Base-by-base conservation (phyloP, 768 basidiomycete genomes). In the Lactifluus piperatus region DNA sequence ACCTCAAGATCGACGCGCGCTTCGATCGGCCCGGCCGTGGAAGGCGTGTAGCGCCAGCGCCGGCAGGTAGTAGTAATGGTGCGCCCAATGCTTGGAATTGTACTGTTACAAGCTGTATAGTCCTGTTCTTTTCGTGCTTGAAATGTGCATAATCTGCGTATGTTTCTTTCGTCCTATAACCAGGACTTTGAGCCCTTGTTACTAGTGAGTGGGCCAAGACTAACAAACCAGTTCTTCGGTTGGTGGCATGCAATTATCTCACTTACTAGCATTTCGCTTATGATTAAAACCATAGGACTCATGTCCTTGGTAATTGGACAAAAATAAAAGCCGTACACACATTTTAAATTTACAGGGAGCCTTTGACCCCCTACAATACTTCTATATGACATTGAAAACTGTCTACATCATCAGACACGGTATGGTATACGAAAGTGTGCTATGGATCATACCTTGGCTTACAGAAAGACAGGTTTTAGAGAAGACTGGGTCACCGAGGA, bases 1-100 rank as follows among this genome's bases (percentile, higher is more conserved):
- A 79, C 76, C 78, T 98, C 69, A 93, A 95, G 69, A 91, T 97
- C 71, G 92, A 97, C 16, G 89, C 84, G 56, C 88, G 81, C 67
- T 94, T 93, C 71, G 86, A 92, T 46, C 85, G 86, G 64, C 91
- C 91, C 55, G 71, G 77, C n/a, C 82, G 88, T 63, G 81, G 82
- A 59, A 81, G 81, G 27, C 79, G 80, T 60, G 76, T 30, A 75
- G 74, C 41, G 71, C 76, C 52, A 74, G 77, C n/a, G n/a, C n/a
- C n/a, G 51, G 78, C 75, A 61, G 71, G 73, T 51, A 55, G 69
- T 57, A 74, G 75, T 61, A 76, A 76, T 63, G 66, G 69, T 60
- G 51, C 68, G 49, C 62, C 73, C 41, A 62, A 74, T 46, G 56
- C 66, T 62, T 55, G 59, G 54, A 60, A 57, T 61, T 62, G 59